Base-by-base conservation (phyloP, 495 filamentous ascomycete species). In the Hyaloscypha bicolor region DNA sequence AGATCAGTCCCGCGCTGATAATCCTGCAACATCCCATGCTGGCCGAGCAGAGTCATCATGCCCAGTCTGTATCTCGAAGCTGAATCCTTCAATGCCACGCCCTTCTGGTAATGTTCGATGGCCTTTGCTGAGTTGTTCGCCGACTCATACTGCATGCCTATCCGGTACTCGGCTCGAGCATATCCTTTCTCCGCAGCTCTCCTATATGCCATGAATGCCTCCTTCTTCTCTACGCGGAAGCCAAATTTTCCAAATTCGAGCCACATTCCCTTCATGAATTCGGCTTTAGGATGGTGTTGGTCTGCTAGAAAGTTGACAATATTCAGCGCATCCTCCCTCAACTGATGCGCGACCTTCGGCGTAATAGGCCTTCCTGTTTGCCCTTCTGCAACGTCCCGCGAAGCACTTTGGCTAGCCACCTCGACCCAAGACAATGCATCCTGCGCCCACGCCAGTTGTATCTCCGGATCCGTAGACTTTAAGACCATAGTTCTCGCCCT, bases 211-310 rank as follows among this genome's bases (percentile, higher is more conserved):
- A 88, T 77, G 76, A 94, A 98, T 21, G 95, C 95, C 77, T 97
- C 94, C 71, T 94, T 93, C 78, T 96, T 97, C 80, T 98, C 94
- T 66, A 91, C 81, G 22, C 91, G 87, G 69, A 87, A 86, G 25
- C 91, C 92, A 76, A 97, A 98, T 76, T 97, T 97, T 65, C 95
- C 95, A 80, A 98, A 98, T 76, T 99, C 95, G 37, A 97, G 83
- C 96, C 95, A 98, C 85, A 95, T 97, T 63, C 92, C 92, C 76
- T 88, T 89, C 81, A 99, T 92, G 74, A 97, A 98, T 70, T 93
- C 89, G 6, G 96, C 95, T 74, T 94, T 93, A 57, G 95, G 95
- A 72, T 99, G 95, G 67, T 88, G 87, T 77, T 99, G 95, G 45
- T 92, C 90, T 29, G 94, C 90, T 32, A 99, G 81, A 75, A 97